phyloP scores from a whole-genome alignment of 1,284 basidiomycete genomes.

The Trametes hirsuta region DNA sequence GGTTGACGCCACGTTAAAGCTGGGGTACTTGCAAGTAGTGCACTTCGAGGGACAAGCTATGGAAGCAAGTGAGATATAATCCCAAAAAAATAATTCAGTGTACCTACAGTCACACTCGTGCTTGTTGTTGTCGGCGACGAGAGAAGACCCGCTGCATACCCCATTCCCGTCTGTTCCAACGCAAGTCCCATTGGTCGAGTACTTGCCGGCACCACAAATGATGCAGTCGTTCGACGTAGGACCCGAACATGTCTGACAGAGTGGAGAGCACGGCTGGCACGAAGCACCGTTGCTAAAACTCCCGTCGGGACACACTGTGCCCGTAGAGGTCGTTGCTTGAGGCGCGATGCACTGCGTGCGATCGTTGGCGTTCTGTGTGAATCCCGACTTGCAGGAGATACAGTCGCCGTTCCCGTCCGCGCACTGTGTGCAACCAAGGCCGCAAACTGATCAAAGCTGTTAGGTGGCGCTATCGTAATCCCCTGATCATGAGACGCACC shows the following conservation, averaged over 20 bases:
- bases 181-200: conserved; percentile 65
- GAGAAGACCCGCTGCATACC: conserved; percentile 67
- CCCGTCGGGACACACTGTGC: conserved; percentile 63
- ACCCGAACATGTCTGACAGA: conserved; percentile 74
- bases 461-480: conserved; percentile 3
- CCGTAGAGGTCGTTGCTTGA: conserved; percentile 51
- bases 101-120: conserved; percentile 76
- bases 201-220: conserved; percentile 62
- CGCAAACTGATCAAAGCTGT: conserved; percentile 53
- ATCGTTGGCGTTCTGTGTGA: conserved; percentile 68
- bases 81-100: not conserved
- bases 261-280: conserved; percentile 63
- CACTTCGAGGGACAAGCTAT: conserved; percentile 79
- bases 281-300: conserved; percentile 61
- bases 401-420: conserved; percentile 69
- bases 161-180: conserved; percentile 67
- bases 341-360: conserved; percentile 65
- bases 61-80: not conserved
- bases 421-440: conserved; percentile 71
- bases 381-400: conserved; percentile 67
- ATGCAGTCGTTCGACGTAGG: conserved; percentile 71
- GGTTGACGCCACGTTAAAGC: conserved; percentile 69
- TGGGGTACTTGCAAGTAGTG: conserved; percentile 71
- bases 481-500: conserved; percentile 42
- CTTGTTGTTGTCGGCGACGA: conserved; percentile 83